Conservation (phyloP, 2,329 filamentous ascomycete genomes). For the Arachnopeziza araneosa region DNA sequence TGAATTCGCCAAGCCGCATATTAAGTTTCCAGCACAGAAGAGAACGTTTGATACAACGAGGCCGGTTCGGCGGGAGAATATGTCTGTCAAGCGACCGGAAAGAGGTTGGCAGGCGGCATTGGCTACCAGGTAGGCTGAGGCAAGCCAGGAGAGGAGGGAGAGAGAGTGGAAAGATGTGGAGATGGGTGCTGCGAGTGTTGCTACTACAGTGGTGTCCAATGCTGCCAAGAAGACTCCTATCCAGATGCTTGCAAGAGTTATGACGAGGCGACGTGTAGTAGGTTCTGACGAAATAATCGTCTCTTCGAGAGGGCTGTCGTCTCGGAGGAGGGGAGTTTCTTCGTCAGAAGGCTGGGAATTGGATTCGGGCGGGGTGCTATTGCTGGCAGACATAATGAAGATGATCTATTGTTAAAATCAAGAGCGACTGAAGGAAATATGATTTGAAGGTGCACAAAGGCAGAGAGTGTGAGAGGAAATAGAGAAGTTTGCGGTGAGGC, state of each 20-base stretch:
- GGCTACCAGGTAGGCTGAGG: conserved; percentile 80
- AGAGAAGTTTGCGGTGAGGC: too few species aligned
- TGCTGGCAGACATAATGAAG: conserved; percentile 6
- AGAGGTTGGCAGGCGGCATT: conserved; percentile 84
- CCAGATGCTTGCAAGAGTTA: conserved; percentile 52
- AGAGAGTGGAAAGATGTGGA: conserved; percentile 78
- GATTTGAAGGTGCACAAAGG: too few species aligned
- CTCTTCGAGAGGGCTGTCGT: conserved; percentile 16
- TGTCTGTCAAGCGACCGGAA: conserved; percentile 80
- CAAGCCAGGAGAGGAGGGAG: conserved; percentile 79
- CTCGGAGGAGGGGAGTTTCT: conserved; percentile 26
- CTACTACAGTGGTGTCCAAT: conserved; percentile 75
- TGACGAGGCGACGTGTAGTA: conserved; percentile 41
- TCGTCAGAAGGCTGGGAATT: conserved; percentile 15
- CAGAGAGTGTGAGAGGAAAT: too few species aligned
- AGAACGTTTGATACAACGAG: conserved; percentile 74
- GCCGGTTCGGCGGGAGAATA: conserved; percentile 74
- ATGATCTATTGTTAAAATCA: not conserved
- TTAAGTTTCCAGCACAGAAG: conserved; percentile 74
- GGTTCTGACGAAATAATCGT: conserved; percentile 43
- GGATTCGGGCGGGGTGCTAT: not conserved
- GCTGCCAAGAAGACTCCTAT: conserved; percentile 60
- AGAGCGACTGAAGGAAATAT: too few species aligned
- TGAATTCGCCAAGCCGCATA: conserved; percentile 68
- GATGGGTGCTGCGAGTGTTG: conserved; percentile 78